Conservation (phyloP, 106 monocot genomes). For the Alisma plantagoaquatica region DNA sequence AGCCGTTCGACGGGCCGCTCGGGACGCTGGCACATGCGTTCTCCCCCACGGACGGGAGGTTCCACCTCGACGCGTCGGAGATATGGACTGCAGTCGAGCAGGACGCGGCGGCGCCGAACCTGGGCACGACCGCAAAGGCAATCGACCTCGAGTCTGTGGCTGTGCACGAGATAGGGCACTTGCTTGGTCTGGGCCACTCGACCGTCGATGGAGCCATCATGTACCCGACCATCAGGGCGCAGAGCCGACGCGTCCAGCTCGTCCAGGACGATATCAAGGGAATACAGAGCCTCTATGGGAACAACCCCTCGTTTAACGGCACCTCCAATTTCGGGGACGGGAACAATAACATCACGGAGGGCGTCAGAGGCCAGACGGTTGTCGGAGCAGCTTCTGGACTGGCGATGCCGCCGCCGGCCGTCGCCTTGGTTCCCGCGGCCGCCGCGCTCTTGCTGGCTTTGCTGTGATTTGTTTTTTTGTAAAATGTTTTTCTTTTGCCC, state of each 20-base stretch:
- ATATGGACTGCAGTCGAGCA: constrained; percentile 39
- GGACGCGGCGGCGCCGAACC: constrained; percentile 5
- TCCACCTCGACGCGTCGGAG: constrained; percentile 85
- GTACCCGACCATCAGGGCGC: constrained; percentile 14
- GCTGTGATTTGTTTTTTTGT: neutral
- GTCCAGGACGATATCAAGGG: constrained; percentile 21
- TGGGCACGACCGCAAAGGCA: constrained; percentile 17
- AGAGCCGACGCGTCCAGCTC: constrained; percentile 14
- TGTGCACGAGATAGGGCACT: constrained; percentile 75
- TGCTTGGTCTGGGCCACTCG: constrained; percentile 28
- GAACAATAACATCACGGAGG: constrained; percentile 1
- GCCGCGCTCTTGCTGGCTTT: neutral
- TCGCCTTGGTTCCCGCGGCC: neutral
- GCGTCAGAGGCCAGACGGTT: neutral
- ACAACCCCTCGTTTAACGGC: constrained; percentile 41
- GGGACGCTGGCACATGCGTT: constrained; percentile 93
- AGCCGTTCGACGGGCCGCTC: constrained; percentile 70
- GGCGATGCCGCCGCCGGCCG: neutral
- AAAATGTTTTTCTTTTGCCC: neutral
- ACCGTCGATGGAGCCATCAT: constrained; percentile 15
- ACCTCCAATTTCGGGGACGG: constrained; percentile 3
- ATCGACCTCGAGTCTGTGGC: constrained; percentile 93
- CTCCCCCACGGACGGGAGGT: constrained; percentile 77
- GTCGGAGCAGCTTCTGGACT: neutral
- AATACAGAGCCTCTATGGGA: constrained; percentile 74